Percentiles rank a stretch among this genome's conserved stretches.
Conservation (phyloP, 306 rosid genomes). For the Quercus ilex region DNA sequence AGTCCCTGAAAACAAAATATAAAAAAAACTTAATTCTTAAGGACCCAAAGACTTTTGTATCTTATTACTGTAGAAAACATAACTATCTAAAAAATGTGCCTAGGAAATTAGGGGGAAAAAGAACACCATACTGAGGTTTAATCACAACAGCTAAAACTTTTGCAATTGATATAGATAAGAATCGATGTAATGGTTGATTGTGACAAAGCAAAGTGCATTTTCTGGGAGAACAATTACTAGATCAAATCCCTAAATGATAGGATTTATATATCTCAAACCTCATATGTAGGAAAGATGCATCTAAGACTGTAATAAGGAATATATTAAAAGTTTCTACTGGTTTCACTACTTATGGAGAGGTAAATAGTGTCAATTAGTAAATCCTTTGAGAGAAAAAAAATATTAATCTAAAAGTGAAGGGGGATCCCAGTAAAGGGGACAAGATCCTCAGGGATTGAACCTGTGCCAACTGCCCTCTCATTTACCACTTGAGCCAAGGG, state of each 20-base stretch:
- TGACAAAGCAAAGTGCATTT: background rate
- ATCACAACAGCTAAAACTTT: background rate
- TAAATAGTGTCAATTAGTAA: background rate
- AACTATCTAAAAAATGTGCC: background rate
- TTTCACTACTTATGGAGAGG: background rate
- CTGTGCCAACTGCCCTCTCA: no score
- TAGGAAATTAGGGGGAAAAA: background rate
- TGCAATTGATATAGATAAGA: background rate
- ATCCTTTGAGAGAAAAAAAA: no score
- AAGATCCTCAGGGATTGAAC: no score
- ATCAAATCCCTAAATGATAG: background rate
- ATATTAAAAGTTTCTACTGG: background rate
- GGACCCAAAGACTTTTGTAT: background rate
- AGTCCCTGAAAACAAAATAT: slow-evolving; percentile 45
- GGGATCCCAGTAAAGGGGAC: no score
- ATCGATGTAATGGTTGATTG: background rate
- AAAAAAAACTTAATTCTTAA: slow-evolving; percentile 10
- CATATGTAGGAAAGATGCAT: background rate
- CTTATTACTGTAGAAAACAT: background rate
- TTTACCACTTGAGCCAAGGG: no score
- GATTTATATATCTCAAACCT: background rate
- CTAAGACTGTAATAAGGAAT: background rate
- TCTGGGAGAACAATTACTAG: background rate
- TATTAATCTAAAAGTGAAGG: no score
- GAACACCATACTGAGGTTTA: background rate